Percentiles rank a stretch among this genome's conserved stretches.
phyloP scores from a whole-genome alignment of 2,329 filamentous ascomycete genomes.

The Fonsecaea nubica region DNA sequence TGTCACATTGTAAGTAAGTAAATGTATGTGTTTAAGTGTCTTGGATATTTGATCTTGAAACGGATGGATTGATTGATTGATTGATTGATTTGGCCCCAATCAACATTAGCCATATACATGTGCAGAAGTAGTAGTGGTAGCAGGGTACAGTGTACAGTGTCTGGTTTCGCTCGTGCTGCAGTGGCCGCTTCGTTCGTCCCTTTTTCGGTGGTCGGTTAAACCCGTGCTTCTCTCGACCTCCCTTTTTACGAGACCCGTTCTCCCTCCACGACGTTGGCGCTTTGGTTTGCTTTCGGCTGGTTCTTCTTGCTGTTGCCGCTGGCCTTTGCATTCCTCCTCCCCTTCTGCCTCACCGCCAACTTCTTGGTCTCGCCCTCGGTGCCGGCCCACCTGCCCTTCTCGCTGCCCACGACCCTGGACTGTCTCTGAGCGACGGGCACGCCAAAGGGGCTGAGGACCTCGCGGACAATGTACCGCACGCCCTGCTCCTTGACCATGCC shows the following conservation, averaged over 20 bases:
- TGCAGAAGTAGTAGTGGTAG: too few relatives aligned
- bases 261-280: background rate
- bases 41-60: too few relatives aligned
- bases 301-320: background rate
- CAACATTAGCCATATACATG: too few relatives aligned
- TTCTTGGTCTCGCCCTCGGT: conserved; percentile 29
- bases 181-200: too few relatives aligned
- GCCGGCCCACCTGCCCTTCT: conserved; percentile 24
- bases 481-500: conserved; percentile 14
- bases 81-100: too few relatives aligned
- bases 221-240: background rate
- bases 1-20: too few relatives aligned
- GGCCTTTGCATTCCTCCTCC: conserved; percentile 11
- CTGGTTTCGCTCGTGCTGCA: too few relatives aligned
- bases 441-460: conserved; percentile 39
- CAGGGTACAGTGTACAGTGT: too few relatives aligned
- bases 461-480: conserved; percentile 31
- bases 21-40: too few relatives aligned
- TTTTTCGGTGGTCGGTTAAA: too few relatives aligned
- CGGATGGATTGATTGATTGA: too few relatives aligned
- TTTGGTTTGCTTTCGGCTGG: background rate
- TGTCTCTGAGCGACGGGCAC: conserved; percentile 28
- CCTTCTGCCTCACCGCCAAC: conserved; percentile 17
- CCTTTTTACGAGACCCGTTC: background rate
- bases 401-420: conserved; percentile 19